Evolutionary conservation across 345 rosid species (phyloP), one percentile per base, ranked within the genome.

Genomic region (Acer campestre): DNA sequence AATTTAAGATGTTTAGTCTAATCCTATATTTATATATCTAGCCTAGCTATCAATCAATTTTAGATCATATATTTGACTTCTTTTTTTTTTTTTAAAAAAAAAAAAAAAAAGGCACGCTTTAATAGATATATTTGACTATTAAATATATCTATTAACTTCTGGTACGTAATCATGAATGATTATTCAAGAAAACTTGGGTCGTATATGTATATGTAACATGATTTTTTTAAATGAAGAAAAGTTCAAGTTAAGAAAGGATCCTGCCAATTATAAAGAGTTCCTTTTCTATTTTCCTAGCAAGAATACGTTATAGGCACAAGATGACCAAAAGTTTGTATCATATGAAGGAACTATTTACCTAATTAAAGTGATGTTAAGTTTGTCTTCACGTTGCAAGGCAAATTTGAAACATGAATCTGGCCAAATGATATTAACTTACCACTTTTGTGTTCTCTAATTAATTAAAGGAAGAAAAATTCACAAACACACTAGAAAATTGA

Each of bases 311-410:
- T 35, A 7, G 25, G 13, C n/a, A 46, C 38, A 46, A 63, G 69
- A 46, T 13, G 31, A 29, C 31, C 55, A 31, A 67, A 61, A 73
- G 55, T 61, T 35, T 27, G 20, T 29, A 38, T 20, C 35, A 56
- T 20, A 64, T 11, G 10, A 40, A 40, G 51, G 6, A 42, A 61
- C 49, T 63, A 35, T 61, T 22, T 55, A n/a, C 53, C 25, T 62
- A 46, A 48, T 46, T 17, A 64, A 70, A 59, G 79, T 14, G 20
- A n/a, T 40, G 22, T 29, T 63, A 35, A 35, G 38, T 35, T 35
- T 64, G 76, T 63, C 73, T 49, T 59, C 20, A 42, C 46, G 48
- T 62, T 68, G 71, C 59, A 61, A 49, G 59, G 20, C 76, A 70
- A 53, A 70, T 49, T 53, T 38, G 69, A 62, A 18, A 61, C 61